Conservation (phyloP, 768 basidiomycete species). For the Lactarius hatsudake region DNA sequence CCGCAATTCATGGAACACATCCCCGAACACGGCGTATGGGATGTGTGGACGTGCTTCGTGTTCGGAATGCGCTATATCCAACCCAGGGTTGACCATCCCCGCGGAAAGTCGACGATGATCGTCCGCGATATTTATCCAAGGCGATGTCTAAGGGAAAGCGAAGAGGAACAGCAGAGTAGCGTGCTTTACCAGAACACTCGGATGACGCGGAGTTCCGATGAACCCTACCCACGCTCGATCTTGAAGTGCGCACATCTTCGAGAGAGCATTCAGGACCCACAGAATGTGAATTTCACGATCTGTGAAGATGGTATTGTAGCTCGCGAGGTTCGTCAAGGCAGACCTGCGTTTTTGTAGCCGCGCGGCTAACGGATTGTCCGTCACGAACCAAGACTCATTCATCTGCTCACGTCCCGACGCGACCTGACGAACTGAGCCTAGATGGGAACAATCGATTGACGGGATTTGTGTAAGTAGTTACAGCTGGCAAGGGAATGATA, state of each 20-base stretch:
- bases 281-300: slow-evolving; percentile 16
- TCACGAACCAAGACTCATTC: not conserved
- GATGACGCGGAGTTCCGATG: not conserved
- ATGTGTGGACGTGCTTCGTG: slow-evolving; percentile 20
- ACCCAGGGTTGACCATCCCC: not conserved
- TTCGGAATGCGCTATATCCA: slow-evolving; percentile 25
- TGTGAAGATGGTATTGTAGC: slow-evolving; percentile 25
- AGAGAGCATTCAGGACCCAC: not conserved
- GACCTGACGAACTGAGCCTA: slow-evolving; percentile 10
- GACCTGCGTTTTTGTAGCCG: slow-evolving; percentile 2
- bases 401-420: slow-evolving; percentile 23
- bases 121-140: slow-evolving; percentile 21
- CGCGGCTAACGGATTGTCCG: slow-evolving; percentile 9
- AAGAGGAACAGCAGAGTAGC: slow-evolving; percentile 20
- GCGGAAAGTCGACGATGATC: slow-evolving; percentile 2
- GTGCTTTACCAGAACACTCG: not conserved
- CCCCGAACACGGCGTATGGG: slow-evolving; percentile 5
- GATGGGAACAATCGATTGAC: not conserved
- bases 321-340: slow-evolving; percentile 20
- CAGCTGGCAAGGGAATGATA: too few species aligned
- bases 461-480: slow-evolving; percentile 12
- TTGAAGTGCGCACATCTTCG: slow-evolving; percentile 19
- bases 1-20: not conserved
- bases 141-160: slow-evolving; percentile 13
- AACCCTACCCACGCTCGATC: slow-evolving; percentile 9